These are phyloP conservation scores for Pleurotus djamor DNA, from an alignment of 768 basidiomycete genomes.

Conservation along the genomic window DNA sequence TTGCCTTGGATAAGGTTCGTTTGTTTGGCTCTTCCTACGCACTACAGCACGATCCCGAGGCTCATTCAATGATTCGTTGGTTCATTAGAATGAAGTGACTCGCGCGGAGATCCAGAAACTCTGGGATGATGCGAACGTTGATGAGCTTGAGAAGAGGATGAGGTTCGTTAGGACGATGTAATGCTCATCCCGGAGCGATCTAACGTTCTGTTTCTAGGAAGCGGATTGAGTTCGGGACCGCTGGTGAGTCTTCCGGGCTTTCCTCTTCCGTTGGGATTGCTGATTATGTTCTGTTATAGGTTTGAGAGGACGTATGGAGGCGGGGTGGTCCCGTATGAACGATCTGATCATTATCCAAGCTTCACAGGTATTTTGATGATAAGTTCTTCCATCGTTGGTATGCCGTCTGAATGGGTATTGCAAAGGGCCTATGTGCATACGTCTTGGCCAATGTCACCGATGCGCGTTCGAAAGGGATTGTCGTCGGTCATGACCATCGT, in stretches of 20 bases:
- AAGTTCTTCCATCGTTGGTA: not conserved
- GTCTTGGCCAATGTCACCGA: constrained; percentile 48
- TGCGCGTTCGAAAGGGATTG: constrained; percentile 63
- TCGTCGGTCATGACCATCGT: constrained; percentile 87
- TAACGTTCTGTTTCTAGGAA: constrained; percentile 32
- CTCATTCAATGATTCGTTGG: not conserved
- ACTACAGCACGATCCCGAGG: not conserved
- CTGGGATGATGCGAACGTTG: constrained; percentile 34
- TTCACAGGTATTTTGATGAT: constrained; percentile 54
- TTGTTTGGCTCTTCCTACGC: no score
- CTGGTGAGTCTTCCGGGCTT: constrained; percentile 43
- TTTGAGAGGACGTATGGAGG: constrained; percentile 80
- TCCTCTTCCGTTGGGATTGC: not conserved
- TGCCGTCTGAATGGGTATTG: not conserved
- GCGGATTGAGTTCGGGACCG: constrained; percentile 87
- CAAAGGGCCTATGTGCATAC: constrained; percentile 77
- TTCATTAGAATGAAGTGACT: constrained; percentile 46
- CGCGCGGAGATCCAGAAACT: constrained; percentile 46
- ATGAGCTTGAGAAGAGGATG: constrained; percentile 56
- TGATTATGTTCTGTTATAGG: constrained; percentile 35
- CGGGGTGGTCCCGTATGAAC: constrained; percentile 92
- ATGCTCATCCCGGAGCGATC: not conserved
- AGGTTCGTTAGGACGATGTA: constrained; percentile 29
- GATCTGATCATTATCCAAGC: constrained; percentile 81
- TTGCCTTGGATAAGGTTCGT: constrained; percentile 43